Conservation (phyloP, 305 asterid genomes). For the Fraxinus sp. region DNA sequence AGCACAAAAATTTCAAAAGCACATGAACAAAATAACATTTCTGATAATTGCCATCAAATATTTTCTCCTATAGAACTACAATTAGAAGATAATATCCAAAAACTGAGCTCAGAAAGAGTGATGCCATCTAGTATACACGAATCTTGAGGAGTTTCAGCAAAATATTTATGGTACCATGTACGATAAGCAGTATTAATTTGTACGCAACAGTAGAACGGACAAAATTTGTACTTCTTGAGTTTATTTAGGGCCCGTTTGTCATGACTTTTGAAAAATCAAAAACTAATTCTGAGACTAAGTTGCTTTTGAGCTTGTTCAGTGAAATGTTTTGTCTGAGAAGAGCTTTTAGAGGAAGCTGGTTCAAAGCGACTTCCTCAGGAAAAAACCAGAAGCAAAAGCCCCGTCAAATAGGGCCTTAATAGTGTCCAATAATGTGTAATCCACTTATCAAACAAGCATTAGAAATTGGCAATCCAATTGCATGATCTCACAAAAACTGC, state of each 20-base stretch:
- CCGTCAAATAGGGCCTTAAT: not conserved
- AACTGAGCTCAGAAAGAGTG: not conserved
- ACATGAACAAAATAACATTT: not conserved
- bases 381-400: not conserved
- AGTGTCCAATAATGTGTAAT: not conserved
- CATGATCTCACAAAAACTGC: constrained; percentile 23
- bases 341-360: not conserved
- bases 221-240: not conserved
- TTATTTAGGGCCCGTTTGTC: not conserved
- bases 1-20: not conserved
- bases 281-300: not conserved
- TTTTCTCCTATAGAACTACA: not conserved
- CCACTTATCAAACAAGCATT: not conserved
- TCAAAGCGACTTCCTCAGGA: not conserved
- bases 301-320: not conserved
- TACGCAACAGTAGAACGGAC: not conserved
- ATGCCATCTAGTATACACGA: not conserved
- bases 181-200: not conserved
- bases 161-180: not conserved
- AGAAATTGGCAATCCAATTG: constrained; percentile 21
- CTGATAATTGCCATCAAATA: not conserved
- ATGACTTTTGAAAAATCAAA: not conserved
- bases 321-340: not conserved
- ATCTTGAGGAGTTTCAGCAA: not conserved
- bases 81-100: not conserved